Evolutionary conservation across 305 asterid species (phyloP), one percentile per base, ranked within the genome.

Genomic region (Fraxinus ornus): DNA sequence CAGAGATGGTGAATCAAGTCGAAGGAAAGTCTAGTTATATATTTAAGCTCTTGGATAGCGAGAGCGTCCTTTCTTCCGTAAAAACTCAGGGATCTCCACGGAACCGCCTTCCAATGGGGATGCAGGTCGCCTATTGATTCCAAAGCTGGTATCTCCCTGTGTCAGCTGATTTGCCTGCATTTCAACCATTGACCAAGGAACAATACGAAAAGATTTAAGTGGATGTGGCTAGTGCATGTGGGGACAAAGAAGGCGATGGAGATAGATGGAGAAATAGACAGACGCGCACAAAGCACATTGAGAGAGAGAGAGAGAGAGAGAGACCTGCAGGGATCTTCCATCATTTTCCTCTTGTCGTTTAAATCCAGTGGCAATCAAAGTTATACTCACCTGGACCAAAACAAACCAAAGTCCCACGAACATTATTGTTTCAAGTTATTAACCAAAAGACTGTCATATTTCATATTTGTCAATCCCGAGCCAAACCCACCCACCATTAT

Each of bases 291-390:
- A 12, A 12, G 17, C 17, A 13, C 55, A 47, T 3, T 13, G 60
- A 47, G 64, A n/a, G 57, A 47, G 70, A n/a, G 28, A 21, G 55
- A 41, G 44, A 24, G 28, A 15, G 10, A 81, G 32, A 57, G 15
- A 80, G 79, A 93, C 99, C 97, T 93, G 98, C 75, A 87, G 86
- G 19, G 87, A 80, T 85, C 91, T 89, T 52, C 91, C 92, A 13
- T 94, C 98, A 62, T 91, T 89, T 90, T 94, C 98, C 78, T 93
- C 97, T 89, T 93, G 98, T 30, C 97, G 95, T 88, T 95, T 95
- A 80, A 95, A 95, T 71, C 99, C 99, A 64, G 99, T 95, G 85
- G 99, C 99, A 22, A 95, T 95, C 86, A 95, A 81, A 49, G 99
- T 94, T 80, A 95, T 95, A 86, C 99, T 94, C 60, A 95, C 95